Conservation (phyloP, 192 early-diverging fungal species). For the Coemansia sp. region DNA sequence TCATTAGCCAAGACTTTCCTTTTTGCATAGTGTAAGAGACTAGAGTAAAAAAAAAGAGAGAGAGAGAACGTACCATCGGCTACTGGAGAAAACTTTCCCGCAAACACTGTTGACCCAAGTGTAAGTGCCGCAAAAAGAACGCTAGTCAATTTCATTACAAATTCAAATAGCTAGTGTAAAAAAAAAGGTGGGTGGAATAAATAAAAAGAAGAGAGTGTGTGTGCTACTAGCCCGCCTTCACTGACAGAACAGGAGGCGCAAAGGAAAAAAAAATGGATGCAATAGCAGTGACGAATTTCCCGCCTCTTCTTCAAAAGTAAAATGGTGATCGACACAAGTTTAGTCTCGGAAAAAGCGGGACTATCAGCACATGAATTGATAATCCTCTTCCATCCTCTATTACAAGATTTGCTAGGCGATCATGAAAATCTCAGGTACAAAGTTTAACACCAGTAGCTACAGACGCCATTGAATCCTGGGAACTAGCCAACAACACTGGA, state of each 20-base stretch:
- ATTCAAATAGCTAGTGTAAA: neutral
- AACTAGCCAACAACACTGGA: neutral
- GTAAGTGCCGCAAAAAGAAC: neutral
- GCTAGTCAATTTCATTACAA: constrained; percentile 8
- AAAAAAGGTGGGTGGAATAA: neutral
- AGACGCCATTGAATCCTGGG: neutral
- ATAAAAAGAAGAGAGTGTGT: neutral
- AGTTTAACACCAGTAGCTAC: neutral
- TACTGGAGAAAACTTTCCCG: constrained; percentile 15
- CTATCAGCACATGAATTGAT: too few species aligned
- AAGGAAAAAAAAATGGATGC: too few species aligned
- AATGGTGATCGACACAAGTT: too few species aligned
- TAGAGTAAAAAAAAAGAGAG: neutral
- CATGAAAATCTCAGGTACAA: neutral
- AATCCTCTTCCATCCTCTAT: too few species aligned
- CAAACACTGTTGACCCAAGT: neutral
- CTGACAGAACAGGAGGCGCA: too few species aligned
- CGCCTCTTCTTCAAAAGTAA: too few species aligned
- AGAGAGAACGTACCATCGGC: constrained; percentile 20
- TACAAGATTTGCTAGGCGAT: neutral
- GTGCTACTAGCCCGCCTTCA: neutral
- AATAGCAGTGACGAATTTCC: too few species aligned
- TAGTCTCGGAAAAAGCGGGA: too few species aligned
- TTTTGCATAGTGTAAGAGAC: neutral
- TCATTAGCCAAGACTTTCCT: neutral